phyloP scores from a whole-genome alignment of 768 basidiomycete species.

The Lactifluus rugatus region DNA sequence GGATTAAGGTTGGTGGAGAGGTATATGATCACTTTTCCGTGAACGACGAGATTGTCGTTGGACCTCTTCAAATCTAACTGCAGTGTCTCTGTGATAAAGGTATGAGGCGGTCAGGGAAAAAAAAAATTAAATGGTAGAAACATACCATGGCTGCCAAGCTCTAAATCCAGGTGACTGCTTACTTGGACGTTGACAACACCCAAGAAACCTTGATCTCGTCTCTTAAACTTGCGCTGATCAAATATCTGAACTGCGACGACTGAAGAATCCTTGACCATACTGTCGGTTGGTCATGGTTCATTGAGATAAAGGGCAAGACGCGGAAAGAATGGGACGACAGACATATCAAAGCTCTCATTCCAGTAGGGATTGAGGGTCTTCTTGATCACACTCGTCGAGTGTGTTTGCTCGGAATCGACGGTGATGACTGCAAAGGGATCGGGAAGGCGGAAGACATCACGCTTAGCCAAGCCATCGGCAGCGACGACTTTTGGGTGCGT shows the following conservation, averaged over 20 bases:
- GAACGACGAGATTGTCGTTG: slow-evolving; percentile 96
- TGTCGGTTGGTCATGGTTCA: slow-evolving; percentile 25
- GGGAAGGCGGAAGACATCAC: slow-evolving; percentile 91
- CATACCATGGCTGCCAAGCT: slow-evolving; percentile 87
- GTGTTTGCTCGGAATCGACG: slow-evolving; percentile 95
- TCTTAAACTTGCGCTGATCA: slow-evolving; percentile 98
- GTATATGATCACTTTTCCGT: slow-evolving; percentile 95
- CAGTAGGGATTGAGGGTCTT: slow-evolving; percentile 92
- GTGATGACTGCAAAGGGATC: slow-evolving; percentile 99
- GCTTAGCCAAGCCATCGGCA: slow-evolving; percentile 87
- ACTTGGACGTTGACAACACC: slow-evolving; percentile 96
- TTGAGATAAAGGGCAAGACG: slow-evolving; percentile 8
- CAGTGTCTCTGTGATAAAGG: slow-evolving; percentile 59
- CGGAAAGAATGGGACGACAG: slow-evolving; percentile 23
- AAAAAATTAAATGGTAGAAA: not conserved
- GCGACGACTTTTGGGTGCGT: slow-evolving; percentile 78
- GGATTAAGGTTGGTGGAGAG: slow-evolving; percentile 84
- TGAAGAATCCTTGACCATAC: slow-evolving; percentile 95
- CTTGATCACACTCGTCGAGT: slow-evolving; percentile 95
- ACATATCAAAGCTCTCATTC: slow-evolving; percentile 99
- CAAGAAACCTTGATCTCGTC: slow-evolving; percentile 94
- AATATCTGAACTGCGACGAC: slow-evolving; percentile 98
- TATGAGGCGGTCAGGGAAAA: not conserved
- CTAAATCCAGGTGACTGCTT: slow-evolving; percentile 82
- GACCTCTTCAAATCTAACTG: slow-evolving; percentile 96